These are phyloP conservation scores for Solanum virginianum DNA, from an alignment of 257 asterid species.

Conservation along the genomic window DNA sequence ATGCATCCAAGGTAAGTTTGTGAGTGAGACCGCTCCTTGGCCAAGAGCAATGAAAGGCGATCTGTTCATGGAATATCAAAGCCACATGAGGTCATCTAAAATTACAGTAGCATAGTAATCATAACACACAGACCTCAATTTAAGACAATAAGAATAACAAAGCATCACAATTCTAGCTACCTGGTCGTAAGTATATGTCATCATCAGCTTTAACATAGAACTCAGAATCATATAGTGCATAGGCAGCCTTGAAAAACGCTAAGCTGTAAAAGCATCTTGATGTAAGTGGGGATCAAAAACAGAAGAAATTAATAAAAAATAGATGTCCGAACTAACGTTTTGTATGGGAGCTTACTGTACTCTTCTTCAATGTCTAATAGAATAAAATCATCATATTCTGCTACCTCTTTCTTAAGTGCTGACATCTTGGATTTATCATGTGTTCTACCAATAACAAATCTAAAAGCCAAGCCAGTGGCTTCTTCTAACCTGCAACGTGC, in stretches of 20 bases:
- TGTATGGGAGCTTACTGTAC: slow-evolving; percentile 98
- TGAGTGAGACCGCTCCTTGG: slow-evolving; percentile 87
- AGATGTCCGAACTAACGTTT: slow-evolving; percentile 68
- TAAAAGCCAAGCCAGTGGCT: slow-evolving; percentile 93
- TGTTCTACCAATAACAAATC: slow-evolving; percentile 85
- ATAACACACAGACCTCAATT: not conserved
- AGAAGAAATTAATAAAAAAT: not conserved
- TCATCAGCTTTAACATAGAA: slow-evolving; percentile 98
- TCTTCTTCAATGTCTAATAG: slow-evolving; percentile 92
- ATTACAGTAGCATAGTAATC: not conserved
- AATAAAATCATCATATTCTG: slow-evolving; percentile 78
- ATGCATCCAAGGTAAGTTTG: slow-evolving; percentile 96
- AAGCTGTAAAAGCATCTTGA: slow-evolving; percentile 38
- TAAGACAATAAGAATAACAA: not conserved
- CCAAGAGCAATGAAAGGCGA: slow-evolving; percentile 90
- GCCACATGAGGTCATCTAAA: not conserved
- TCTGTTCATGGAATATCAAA: slow-evolving; percentile 26
- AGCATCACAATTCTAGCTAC: slow-evolving; percentile 25
- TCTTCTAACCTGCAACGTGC: slow-evolving; percentile 76
- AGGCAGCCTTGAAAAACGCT: slow-evolving; percentile 96
- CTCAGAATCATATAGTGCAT: slow-evolving; percentile 80
- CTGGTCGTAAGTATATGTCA: slow-evolving; percentile 94
- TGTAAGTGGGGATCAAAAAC: slow-evolving; percentile 14
- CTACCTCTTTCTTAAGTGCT: slow-evolving; percentile 70
- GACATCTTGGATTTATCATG: slow-evolving; percentile 70